These are phyloP conservation scores for Leersia perrieri DNA, from an alignment of 176 grass and related monocot species.

Conservation along the genomic window DNA sequence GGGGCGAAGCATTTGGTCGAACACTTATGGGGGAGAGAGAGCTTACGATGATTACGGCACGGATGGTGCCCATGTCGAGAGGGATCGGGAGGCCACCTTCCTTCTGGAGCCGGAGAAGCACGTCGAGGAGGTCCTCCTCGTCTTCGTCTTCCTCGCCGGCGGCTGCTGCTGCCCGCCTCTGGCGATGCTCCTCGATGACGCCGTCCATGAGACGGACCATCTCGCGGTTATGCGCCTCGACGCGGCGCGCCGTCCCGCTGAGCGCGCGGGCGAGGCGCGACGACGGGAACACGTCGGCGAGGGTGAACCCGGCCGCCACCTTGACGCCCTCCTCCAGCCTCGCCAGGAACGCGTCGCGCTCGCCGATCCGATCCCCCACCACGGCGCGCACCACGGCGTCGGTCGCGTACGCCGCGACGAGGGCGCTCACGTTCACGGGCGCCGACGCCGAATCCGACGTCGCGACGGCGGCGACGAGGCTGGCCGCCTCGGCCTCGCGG, in stretches of 20 bases:
- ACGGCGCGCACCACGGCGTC: conserved; percentile 28
- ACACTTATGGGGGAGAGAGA: not conserved
- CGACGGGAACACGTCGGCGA: conserved; percentile 45
- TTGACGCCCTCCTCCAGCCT: conserved; percentile 29
- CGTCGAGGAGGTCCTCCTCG: conserved; percentile 40
- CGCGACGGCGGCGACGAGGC: conserved; percentile 22
- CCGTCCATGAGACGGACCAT: conserved; percentile 36
- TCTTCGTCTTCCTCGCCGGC: not conserved
- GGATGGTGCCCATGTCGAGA: conserved; percentile 29
- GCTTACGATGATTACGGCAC: conserved; percentile 31
- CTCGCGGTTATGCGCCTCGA: not conserved
- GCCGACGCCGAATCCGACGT: not conserved
- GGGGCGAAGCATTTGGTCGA: not conserved
- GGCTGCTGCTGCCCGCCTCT: not conserved
- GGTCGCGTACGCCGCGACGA: conserved; percentile 16
- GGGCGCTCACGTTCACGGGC: conserved; percentile 37
- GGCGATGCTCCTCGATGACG: conserved; percentile 34
- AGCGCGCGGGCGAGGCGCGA: conserved; percentile 27
- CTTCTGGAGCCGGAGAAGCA: conserved; percentile 34
- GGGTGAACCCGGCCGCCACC: conserved; percentile 41
- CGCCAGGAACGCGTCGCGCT: conserved; percentile 32
- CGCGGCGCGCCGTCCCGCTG: not conserved
- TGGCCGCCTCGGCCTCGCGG: conserved; percentile 41
- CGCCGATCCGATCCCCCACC: conserved; percentile 26
- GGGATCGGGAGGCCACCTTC: conserved; percentile 12